A percentile compares a stretch with the other conserved stretches of the same genome.
These are phyloP conservation scores for Candida arabinofermentans DNA, from an alignment of 805 yeast species.

Conservation along the genomic window DNA sequence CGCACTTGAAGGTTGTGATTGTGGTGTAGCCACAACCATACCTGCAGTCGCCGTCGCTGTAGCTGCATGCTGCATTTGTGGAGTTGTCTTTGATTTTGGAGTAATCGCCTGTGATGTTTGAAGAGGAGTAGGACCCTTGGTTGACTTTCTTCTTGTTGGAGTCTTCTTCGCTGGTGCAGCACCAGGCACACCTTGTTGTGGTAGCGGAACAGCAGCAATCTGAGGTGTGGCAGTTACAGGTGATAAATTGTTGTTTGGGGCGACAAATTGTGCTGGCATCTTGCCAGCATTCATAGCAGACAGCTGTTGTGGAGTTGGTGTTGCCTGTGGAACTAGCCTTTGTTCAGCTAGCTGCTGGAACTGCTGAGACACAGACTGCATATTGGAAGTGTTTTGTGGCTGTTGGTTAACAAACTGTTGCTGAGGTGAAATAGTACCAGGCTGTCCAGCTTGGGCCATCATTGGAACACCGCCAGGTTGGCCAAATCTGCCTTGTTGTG, in stretches of 20 bases:
- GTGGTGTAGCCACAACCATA: constrained; percentile 5
- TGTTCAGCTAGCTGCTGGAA: constrained; percentile 24
- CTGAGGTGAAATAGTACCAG: constrained; percentile 11
- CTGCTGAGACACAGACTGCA: constrained; percentile 22
- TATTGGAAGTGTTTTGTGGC: constrained; percentile 8
- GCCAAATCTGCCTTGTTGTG: constrained; percentile 13
- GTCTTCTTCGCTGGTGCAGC: constrained; percentile 17
- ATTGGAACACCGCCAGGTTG: constrained; percentile 3
- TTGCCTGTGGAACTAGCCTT: constrained; percentile 10
- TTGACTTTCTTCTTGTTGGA: constrained; percentile 22
- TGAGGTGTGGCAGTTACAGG: constrained; percentile 6
- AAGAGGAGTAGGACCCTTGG: constrained; percentile 5
- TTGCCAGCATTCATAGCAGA: constrained; percentile 3
- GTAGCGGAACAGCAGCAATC: constrained; percentile 11
- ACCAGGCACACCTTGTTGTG: constrained; percentile 3
- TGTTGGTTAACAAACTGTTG: constrained; percentile 8
- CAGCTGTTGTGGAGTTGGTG: constrained; percentile 9
- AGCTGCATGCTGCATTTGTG: constrained; percentile 8
- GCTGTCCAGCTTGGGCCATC: neutral
- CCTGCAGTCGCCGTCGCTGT: constrained; percentile 7
- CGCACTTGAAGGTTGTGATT: neutral
- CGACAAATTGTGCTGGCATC: constrained; percentile 15
- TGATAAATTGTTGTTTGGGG: constrained; percentile 6
- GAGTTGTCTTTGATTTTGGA: constrained; percentile 14
- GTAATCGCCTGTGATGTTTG: constrained; percentile 2